These are phyloP conservation scores for Picea abies DNA, from an alignment of 83 land plant species.

Conservation along the genomic window DNA sequence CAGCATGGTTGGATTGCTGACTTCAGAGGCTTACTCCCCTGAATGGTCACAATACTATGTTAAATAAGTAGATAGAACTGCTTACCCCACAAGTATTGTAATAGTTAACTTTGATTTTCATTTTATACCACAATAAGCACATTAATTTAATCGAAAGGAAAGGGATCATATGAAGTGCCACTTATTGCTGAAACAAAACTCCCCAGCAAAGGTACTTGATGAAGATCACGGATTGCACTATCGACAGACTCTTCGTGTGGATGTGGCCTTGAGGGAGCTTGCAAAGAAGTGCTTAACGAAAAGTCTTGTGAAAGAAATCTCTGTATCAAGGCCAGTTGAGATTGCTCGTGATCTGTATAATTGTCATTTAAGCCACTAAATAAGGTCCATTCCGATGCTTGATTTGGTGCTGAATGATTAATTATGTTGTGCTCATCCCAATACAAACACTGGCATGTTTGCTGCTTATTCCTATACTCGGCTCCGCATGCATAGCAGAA, in stretches of 20 bases:
- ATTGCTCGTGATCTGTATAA: conserved; percentile 63
- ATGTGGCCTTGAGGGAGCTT: conserved; percentile 44
- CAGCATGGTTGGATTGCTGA: too few relatives aligned
- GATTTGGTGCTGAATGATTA: conserved; percentile 30
- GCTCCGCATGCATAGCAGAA: conserved; percentile 91
- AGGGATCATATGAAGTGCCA: conserved; percentile 55
- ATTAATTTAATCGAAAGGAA: conserved; percentile 8
- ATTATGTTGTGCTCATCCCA: conserved; percentile 55
- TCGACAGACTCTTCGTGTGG: conserved; percentile 45
- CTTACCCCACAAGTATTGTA: too few relatives aligned
- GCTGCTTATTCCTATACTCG: conserved; percentile 66
- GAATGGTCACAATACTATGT: too few relatives aligned
- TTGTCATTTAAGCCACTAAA: conserved; percentile 43
- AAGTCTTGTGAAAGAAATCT: conserved; percentile 66
- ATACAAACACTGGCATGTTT: conserved; percentile 75
- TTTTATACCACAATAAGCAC: too few relatives aligned
- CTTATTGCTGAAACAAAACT: conserved; percentile 79
- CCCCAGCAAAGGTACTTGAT: conserved; percentile 72
- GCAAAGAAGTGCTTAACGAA: conserved; percentile 39
- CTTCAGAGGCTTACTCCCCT: too few relatives aligned
- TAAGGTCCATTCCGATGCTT: conserved; percentile 55
- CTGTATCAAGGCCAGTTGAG: conserved; percentile 60
- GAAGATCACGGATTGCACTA: conserved; percentile 66
- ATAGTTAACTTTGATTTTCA: too few relatives aligned
- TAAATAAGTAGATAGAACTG: too few relatives aligned